A percentile compares a stretch with the other conserved stretches of the same genome.
phyloP scores from a whole-genome alignment of 2,329 filamentous ascomycete genomes.

The Epichloe amarillans region DNA sequence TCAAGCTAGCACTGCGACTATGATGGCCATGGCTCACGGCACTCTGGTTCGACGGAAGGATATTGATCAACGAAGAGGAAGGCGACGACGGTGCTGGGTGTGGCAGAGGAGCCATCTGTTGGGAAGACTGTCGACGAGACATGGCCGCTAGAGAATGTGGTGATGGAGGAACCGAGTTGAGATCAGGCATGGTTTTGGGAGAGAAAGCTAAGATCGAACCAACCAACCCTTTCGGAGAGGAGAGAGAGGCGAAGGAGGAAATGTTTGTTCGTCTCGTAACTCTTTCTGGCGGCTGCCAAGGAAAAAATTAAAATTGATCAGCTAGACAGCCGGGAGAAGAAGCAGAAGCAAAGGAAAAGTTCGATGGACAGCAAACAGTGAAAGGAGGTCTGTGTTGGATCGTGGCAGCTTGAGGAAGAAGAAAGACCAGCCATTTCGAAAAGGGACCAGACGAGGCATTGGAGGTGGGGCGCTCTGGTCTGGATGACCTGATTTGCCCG shows the following conservation, averaged over 20 bases:
- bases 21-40: constrained; percentile 25
- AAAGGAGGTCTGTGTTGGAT: neutral
- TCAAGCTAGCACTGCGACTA: constrained; percentile 7
- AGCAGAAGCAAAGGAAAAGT: neutral
- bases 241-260: neutral
- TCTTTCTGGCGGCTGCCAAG: neutral
- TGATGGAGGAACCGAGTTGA: constrained; percentile 41
- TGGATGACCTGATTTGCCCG: no score
- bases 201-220: neutral
- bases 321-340: neutral
- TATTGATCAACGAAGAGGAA: constrained; percentile 34
- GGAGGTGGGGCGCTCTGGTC: neutral
- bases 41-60: constrained; percentile 43
- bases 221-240: constrained; percentile 1
- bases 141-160: constrained; percentile 27
- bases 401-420: neutral
- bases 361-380: no score
- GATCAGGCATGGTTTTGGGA: constrained; percentile 32
- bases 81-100: constrained; percentile 9
- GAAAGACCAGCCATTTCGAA: neutral
- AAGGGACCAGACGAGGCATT: neutral
- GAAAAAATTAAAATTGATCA: neutral
- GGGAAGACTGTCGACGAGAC: constrained; percentile 30
- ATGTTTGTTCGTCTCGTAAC: neutral
- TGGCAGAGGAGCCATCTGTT: constrained; percentile 29